phyloP scores from a whole-genome alignment of 495 filamentous ascomycete species.

The Aspergillus sclerotiicarbonarius region DNA sequence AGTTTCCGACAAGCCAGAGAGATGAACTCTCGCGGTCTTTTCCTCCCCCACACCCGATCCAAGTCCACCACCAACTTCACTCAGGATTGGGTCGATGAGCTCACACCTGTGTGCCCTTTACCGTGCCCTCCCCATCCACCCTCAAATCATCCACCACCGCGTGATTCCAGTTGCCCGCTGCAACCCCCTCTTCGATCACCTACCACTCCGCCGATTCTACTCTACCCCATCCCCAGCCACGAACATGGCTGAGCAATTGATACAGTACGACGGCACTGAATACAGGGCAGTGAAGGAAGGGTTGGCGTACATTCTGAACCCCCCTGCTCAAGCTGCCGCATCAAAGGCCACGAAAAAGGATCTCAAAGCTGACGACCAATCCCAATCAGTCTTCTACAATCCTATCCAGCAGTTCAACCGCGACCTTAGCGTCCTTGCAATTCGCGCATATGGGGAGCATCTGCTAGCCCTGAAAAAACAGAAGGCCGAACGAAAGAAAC shows the following conservation, averaged over 20 bases:
- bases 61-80: neutral
- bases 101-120: neutral
- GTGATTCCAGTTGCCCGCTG: neutral
- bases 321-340: conserved; percentile 45
- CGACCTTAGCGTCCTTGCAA: conserved; percentile 87
- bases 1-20: neutral
- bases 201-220: neutral
- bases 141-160: neutral
- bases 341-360: conserved; percentile 42
- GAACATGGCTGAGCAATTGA: conserved; percentile 13
- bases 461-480: conserved; percentile 43
- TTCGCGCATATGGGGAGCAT: conserved; percentile 78
- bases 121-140: neutral
- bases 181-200: too few relatives aligned
- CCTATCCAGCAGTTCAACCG: conserved; percentile 98
- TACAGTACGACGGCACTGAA: conserved; percentile 45
- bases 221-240: conserved; percentile 2
- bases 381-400: conserved; percentile 93
- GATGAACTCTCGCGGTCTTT: neutral
- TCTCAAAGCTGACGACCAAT: conserved; percentile 47
- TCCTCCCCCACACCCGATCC: neutral
- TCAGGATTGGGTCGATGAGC: neutral
- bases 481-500: conserved; percentile 36
- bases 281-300: conserved; percentile 70
- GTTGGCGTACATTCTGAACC: conserved; percentile 62